Evolutionary conservation across 176 grass and related monocot species (phyloP).

Genomic region (Oryza longistaminata): DNA sequence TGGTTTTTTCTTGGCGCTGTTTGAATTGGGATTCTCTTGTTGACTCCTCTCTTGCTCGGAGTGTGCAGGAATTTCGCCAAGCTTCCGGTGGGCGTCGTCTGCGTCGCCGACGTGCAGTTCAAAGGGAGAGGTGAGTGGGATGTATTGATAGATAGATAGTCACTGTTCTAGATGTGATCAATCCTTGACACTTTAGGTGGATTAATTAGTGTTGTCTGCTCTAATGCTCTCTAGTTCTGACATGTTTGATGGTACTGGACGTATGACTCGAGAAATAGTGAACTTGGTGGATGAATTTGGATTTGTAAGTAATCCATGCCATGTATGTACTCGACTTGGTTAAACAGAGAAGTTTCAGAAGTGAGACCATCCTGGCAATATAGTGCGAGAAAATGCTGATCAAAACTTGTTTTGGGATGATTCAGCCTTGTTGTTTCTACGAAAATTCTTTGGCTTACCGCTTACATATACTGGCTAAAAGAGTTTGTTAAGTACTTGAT

Average conservation of each 20-base stretch:
- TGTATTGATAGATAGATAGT: not conserved
- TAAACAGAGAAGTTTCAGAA: not conserved
- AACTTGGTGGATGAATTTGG: not conserved
- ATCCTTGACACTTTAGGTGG: not conserved
- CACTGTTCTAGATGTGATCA: not conserved
- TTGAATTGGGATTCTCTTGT: not conserved
- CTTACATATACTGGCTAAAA: not conserved
- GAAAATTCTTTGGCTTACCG: not conserved
- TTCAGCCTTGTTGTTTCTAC: not conserved
- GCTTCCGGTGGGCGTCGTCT: constrained; percentile 77
- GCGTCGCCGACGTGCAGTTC: constrained; percentile 70
- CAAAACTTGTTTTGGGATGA: not conserved
- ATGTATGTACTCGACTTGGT: not conserved
- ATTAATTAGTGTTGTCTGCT: not conserved
- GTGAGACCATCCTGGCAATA: not conserved
- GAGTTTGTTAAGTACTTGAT: not conserved
- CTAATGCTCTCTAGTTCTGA: not conserved
- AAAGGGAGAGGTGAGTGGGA: constrained; percentile 80
- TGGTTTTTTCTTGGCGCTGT: not conserved
- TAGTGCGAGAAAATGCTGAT: not conserved
- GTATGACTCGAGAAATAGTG: not conserved
- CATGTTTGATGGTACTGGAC: not conserved
- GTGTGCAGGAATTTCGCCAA: constrained; percentile 70
- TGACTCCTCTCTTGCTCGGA: not conserved
- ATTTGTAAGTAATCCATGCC: not conserved